phyloP scores from a whole-genome alignment of 2,329 filamentous ascomycete species.

The Cercospora sp. region DNA sequence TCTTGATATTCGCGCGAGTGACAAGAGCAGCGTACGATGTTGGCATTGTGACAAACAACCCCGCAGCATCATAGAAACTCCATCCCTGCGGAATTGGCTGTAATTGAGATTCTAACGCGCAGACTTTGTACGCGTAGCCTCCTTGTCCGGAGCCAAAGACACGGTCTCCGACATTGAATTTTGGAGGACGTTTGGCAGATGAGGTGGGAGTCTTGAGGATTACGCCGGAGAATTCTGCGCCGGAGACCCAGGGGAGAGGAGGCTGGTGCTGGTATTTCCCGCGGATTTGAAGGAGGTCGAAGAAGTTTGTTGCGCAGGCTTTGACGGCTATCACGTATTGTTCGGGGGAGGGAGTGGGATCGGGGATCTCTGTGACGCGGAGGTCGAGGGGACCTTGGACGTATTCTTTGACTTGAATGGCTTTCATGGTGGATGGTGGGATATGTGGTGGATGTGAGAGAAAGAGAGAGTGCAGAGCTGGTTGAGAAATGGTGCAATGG shows the following conservation, averaged over 20 bases:
- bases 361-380: conserved; percentile 69
- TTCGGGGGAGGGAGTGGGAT: conserved; percentile 67
- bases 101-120: conserved; percentile 65
- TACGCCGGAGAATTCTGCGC: conserved; percentile 81
- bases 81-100: conserved; percentile 76
- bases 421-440: conserved; percentile 62
- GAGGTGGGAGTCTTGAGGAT: conserved; percentile 64
- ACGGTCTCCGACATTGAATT: conserved; percentile 73
- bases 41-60: conserved; percentile 86
- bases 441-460: not conserved
- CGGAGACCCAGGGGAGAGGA: conserved; percentile 82
- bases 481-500: not conserved
- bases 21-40: conserved; percentile 86
- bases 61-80: conserved; percentile 81
- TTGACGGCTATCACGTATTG: conserved; percentile 88
- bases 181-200: conserved; percentile 45
- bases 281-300: conserved; percentile 91
- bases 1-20: conserved; percentile 70
- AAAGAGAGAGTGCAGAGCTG: not conserved
- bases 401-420: conserved; percentile 47
- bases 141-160: conserved; percentile 89
- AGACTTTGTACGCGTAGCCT: conserved; percentile 76
- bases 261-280: conserved; percentile 95
- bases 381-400: conserved; percentile 75
- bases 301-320: conserved; percentile 91